Percentiles rank a stretch among this genome's conserved stretches.
Evolutionary conservation across 2,329 filamentous ascomycete genomes (phyloP).

Genomic region (Monosporascus sp.): DNA sequence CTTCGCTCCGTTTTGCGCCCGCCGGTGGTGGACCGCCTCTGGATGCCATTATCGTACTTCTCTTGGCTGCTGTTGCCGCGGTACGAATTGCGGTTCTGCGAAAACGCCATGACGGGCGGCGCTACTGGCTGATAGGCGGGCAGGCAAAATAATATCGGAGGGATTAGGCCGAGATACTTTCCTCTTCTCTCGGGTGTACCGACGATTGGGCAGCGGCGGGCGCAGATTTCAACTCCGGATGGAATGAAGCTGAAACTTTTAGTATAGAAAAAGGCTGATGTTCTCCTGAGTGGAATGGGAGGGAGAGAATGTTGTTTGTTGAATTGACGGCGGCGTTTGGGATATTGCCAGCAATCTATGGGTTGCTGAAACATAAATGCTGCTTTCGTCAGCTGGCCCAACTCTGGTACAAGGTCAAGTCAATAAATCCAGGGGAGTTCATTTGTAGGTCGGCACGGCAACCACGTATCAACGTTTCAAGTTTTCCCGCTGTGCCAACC

Average conservation of each 20-base stretch:
- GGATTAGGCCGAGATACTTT: neutral
- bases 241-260: slow-evolving; percentile 24
- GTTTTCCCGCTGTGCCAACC: neutral
- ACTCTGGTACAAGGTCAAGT: slow-evolving; percentile 8
- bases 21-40: slow-evolving; percentile 30
- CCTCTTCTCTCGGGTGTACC: too few relatives aligned
- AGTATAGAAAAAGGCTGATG: slow-evolving; percentile 7
- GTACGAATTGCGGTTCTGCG: slow-evolving; percentile 50
- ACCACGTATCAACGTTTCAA: slow-evolving; percentile 5
- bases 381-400: neutral
- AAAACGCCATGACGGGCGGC: slow-evolving; percentile 41
- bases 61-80: slow-evolving; percentile 33
- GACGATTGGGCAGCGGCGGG: too few relatives aligned
- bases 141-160: neutral
- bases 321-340: neutral
- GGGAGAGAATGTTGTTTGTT: neutral
- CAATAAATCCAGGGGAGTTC: slow-evolving; percentile 17
- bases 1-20: slow-evolving; percentile 43
- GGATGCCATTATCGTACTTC: slow-evolving; percentile 33
- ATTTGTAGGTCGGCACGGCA: slow-evolving; percentile 20
- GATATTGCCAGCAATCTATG: neutral
- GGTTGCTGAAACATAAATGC: neutral
- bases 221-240: slow-evolving; percentile 1
- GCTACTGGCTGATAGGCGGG: neutral
- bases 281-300: neutral